phyloP scores from a whole-genome alignment of 2,329 filamentous ascomycete species.

The Fusarium humuli region DNA sequence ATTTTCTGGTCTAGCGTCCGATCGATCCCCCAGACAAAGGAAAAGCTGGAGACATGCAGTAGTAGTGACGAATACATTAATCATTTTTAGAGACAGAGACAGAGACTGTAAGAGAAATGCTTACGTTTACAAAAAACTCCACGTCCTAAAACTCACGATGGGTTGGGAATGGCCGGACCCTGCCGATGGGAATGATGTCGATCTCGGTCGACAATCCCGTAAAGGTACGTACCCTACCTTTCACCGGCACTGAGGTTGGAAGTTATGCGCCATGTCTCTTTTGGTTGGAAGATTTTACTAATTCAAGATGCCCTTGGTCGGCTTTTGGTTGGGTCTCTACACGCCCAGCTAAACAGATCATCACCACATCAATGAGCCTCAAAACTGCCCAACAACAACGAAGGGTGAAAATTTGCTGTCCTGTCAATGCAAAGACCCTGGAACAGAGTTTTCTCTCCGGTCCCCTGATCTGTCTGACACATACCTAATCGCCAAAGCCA shows the following conservation, averaged over 20 bases:
- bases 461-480: conserved; percentile 3
- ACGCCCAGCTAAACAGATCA: conserved; percentile 3
- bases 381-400: not conserved
- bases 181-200: conserved; percentile 45
- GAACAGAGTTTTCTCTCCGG: not conserved
- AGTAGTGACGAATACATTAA: not conserved
- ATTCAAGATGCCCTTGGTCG: conserved; percentile 10
- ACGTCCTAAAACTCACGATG: conserved; percentile 12
- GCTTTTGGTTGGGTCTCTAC: conserved; percentile 23
- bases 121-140: not conserved
- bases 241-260: not conserved
- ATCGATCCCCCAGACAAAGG: conserved; percentile 16
- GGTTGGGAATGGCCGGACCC: conserved; percentile 27
- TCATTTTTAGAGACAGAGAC: not conserved
- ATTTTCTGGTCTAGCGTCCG: conserved; percentile 12
- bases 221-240: conserved; percentile 12
- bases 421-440: not conserved
- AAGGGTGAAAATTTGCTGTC: not conserved
- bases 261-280: conserved; percentile 22
- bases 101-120: not conserved
- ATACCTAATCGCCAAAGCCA: not conserved
- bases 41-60: conserved; percentile 23
- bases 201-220: conserved; percentile 37
- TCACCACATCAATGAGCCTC: conserved; percentile 9
- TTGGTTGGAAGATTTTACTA: conserved; percentile 12